Evolutionary conservation across 2,329 filamentous ascomycete genomes (phyloP).

Genomic region (Sporothrix schenckii): DNA sequence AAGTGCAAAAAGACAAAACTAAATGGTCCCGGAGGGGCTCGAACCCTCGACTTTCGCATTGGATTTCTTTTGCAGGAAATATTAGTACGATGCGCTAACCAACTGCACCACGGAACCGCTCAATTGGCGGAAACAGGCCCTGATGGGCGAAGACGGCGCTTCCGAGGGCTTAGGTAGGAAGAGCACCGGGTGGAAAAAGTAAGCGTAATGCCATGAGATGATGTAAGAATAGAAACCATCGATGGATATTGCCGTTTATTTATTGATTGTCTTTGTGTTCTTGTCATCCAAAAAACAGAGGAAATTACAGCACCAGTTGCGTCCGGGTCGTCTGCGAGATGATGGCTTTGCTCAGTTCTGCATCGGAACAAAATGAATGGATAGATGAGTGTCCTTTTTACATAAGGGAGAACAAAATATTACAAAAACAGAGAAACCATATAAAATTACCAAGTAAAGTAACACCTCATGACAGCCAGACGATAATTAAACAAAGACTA

Average conservation of each 20-base stretch:
- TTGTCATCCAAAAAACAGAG: background rate
- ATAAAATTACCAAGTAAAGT: constrained; percentile 2
- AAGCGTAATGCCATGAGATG: no score
- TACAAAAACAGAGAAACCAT: no score
- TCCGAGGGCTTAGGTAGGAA: background rate
- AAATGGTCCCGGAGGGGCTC: constrained; percentile 31
- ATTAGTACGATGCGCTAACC: constrained; percentile 33
- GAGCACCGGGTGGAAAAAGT: background rate
- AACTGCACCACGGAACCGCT: constrained; percentile 33
- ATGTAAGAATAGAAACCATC: background rate
- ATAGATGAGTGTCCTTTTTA: no score
- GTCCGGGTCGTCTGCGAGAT: background rate
- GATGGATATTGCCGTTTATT: no score
- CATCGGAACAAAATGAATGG: no score
- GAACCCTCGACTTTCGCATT: constrained; percentile 32
- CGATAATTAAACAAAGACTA: constrained; percentile 6
- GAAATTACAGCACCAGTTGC: no score
- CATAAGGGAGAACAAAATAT: no score
- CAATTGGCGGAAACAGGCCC: constrained; percentile 19
- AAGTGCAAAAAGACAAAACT: background rate
- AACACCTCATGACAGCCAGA: background rate
- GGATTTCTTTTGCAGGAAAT: constrained; percentile 29
- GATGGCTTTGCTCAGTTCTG: background rate
- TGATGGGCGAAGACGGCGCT: constrained; percentile 20
- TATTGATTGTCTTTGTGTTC: no score